Conservation (phyloP, 164 flowering plant species). For the Aristolochia californica region DNA sequence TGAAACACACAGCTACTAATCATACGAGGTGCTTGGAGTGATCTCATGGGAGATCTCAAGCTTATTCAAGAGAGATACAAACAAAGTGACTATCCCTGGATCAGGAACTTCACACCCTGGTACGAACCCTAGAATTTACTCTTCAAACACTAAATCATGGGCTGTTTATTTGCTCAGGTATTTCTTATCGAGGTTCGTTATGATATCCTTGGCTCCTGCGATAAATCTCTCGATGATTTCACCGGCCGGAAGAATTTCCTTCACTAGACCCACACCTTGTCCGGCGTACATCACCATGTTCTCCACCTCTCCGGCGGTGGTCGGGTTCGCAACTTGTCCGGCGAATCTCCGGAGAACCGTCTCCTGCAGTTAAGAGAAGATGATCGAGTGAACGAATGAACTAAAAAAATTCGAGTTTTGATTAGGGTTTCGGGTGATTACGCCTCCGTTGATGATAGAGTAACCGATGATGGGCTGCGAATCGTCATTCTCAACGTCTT, state of each 20-base stretch:
- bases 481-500: conserved; percentile 11
- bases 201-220: conserved; percentile 19
- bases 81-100: no score
- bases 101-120: no score
- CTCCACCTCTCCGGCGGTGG: conserved; percentile 11
- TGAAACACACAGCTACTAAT: no score
- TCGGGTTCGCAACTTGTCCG: conserved; percentile 14
- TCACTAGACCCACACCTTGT: conserved; percentile 21
- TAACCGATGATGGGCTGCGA: conserved; percentile 16
- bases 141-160: no score
- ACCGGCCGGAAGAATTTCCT: conserved; percentile 15
- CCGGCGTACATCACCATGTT: conserved; percentile 20
- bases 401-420: background rate
- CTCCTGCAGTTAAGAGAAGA: no score
- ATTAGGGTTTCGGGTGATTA: background rate
- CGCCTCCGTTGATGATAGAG: conserved; percentile 12
- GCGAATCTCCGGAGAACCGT: conserved; percentile 13
- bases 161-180: no score
- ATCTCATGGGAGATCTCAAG: no score
- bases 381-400: no score
- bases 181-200: conserved; percentile 8
- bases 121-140: no score
- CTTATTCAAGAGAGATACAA: no score
- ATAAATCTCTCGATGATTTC: conserved; percentile 19
- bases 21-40: no score